Evolutionary conservation across 1,284 basidiomycete genomes (phyloP), one percentile per base, ranked within the genome.

Genomic region (Lignosus rhinocerotis): DNA sequence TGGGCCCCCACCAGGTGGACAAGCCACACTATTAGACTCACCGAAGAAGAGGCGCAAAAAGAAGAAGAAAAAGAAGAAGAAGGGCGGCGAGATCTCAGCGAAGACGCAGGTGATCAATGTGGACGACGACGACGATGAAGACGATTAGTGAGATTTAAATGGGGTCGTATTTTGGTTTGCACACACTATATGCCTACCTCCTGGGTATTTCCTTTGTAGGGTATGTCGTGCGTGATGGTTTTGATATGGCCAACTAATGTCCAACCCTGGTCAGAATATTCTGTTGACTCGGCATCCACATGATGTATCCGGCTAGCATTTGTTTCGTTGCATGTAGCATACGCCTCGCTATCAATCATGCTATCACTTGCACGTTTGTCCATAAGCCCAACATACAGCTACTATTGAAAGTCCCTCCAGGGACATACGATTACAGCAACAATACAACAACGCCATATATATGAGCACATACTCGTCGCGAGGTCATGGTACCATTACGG

Each of bases 51-150:
- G 78, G 65, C 81, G 82, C 54, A 85, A 76, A 66, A 75, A 80
- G 47, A 83, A 75, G 67, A 82, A 79, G 65, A 81, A 79, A 64
- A 86, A 82, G 74, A 87, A 80, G 74, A 87, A 80, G 67, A 77
- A 78, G 30, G 39, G 21, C 6, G 45, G 38, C 9, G 54, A 55
- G 17, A 8, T 50, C 31, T 38, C 47, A 4, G 36, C 7, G 9
- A 49, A 45, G 14, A 16, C 33, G 19, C 48, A 46, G 21, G 48
- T 54, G 9, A 51, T 51, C 16, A 53, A 43, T 16, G 55, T 42
- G 36, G 51, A 58, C 34, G 59, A 49, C 16, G 56, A 49, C 2
- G 42, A 43, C 42, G 42, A 17, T 17, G 16, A 44, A 39, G 36
- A 14, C 11, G 3, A 39, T n/a, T 14, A n/a, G 14, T 8, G 36